A percentile compares a stretch with the other conserved stretches of the same genome.
Conservation (phyloP, 345 rosid genomes). For the Salix suchowensis region DNA sequence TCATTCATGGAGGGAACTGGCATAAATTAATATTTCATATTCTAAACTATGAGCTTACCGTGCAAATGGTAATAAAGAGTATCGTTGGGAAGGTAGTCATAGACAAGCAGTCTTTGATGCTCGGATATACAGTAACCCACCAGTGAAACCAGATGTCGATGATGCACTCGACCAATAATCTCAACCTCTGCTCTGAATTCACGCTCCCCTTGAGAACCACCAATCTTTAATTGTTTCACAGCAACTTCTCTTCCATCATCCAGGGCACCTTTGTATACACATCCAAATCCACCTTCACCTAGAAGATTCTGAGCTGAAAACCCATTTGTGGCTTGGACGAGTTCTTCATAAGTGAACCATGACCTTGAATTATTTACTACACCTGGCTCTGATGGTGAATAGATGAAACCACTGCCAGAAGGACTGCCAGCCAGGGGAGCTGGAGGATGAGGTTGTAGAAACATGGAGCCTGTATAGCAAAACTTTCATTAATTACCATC, state of each 20-base stretch:
- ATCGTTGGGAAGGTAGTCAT: constrained; percentile 78
- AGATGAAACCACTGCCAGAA: constrained; percentile 51
- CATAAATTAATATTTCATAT: background rate
- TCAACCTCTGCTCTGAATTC: constrained; percentile 98
- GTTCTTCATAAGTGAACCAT: constrained; percentile 86
- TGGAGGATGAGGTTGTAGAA: constrained; percentile 55
- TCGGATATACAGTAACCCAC: constrained; percentile 93
- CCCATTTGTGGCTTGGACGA: constrained; percentile 63
- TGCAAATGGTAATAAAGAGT: constrained; percentile 92
- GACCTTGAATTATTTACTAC: constrained; percentile 66
- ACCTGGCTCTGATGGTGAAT: constrained; percentile 65
- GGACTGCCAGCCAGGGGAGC: constrained; percentile 41
- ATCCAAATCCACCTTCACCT: constrained; percentile 99
- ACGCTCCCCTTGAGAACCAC: constrained; percentile 96
- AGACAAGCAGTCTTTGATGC: constrained; percentile 79
- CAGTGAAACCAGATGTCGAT: constrained; percentile 92
- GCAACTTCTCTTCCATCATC: constrained; percentile 83
- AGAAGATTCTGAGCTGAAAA: constrained; percentile 71
- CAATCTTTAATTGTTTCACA: constrained; percentile 90
- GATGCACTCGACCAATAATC: constrained; percentile 90
- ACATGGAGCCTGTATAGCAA: constrained; percentile 51
- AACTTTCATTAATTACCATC: constrained; percentile 9
- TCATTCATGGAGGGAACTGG: background rate
- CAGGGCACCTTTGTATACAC: constrained; percentile 87
- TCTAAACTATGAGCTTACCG: constrained; percentile 44